Evolutionary conservation across 805 yeast species (phyloP), one percentile per base, ranked within the genome.

Genomic region (Debaryomyces castellii): DNA sequence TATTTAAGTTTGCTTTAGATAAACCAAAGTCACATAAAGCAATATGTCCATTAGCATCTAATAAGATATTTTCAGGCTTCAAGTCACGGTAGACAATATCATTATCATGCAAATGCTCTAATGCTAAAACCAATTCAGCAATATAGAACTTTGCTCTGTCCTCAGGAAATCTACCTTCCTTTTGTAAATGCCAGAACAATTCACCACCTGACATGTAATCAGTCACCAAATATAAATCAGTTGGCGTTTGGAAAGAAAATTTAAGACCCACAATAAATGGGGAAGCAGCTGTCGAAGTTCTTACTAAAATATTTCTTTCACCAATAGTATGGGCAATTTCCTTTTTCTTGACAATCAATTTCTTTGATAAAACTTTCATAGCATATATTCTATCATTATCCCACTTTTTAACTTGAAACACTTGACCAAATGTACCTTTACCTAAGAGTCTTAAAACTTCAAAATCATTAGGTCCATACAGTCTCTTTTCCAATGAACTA

Each of bases 201-300:
- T 94, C 99, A 48, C 99, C 99, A 36, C 99, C 99, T 39, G 94
- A 84, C 98, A 94, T 92, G 69, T 87, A 94, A 69, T 94, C 99
- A 2, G 97, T 92, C 23, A 94, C 97, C 48, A 94, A 74, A 63
- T 91, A 94, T 50, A 94, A 75, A 67, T 94, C 98, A 0, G 87
- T 73, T 30, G 94, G 96, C 1, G 99, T 94, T 71, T 94, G 99
- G 68, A 94, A 94, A 0, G 97, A 88, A 63, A 94, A 92, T 70
- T 94, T 94, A 59, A 94, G 78, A 0, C 97, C 96, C 37, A 94
- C 97, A 62, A 94, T 89, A 64, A 94, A 94, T n/a, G 96, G 89
- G 11, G 90, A 85, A 17, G 86, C 85, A 18, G 92, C 85, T 35
- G 90, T 83, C 5, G 96, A 87, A 1, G 99, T 92, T 56, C 96